A percentile compares a stretch with the other conserved stretches of the same genome.
Evolutionary conservation across 2,329 filamentous ascomycete genomes (phyloP).

Genomic region (Chrysosphaeria jannelii): DNA sequence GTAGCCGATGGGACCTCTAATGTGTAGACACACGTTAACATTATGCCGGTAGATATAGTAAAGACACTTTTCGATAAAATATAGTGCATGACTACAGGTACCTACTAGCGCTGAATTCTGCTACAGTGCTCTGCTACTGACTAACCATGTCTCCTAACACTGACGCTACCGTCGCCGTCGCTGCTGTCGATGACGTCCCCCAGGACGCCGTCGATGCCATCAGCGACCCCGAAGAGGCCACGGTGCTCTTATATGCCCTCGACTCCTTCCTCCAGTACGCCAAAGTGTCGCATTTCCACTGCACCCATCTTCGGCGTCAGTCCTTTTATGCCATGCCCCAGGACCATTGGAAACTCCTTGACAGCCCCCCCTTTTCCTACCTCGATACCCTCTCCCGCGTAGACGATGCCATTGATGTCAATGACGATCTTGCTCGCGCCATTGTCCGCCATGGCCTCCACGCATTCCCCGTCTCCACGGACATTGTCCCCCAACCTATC

Average conservation of each 20-base stretch:
- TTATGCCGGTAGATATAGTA: too few species aligned
- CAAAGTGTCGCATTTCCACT: slow-evolving; percentile 60
- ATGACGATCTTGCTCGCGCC: slow-evolving; percentile 51
- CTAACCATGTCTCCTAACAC: too few species aligned
- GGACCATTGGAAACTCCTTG: slow-evolving; percentile 56
- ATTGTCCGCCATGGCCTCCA: slow-evolving; percentile 42
- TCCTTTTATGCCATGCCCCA: slow-evolving; percentile 78
- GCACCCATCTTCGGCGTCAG: slow-evolving; percentile 68
- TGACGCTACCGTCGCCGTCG: too few species aligned
- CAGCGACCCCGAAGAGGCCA: slow-evolving; percentile 45
- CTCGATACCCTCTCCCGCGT: slow-evolving; percentile 48
- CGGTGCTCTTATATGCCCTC: slow-evolving; percentile 50
- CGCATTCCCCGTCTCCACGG: slow-evolving; percentile 25
- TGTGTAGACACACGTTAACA: too few species aligned
- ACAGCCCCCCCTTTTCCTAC: slow-evolving; percentile 53
- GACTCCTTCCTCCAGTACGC: slow-evolving; percentile 81
- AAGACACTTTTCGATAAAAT: too few species aligned
- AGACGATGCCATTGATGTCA: slow-evolving; percentile 68
- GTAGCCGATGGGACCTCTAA: too few species aligned
- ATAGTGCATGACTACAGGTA: too few species aligned
- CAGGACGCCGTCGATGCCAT: slow-evolving; percentile 2
- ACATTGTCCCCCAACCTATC: slow-evolving; percentile 2
- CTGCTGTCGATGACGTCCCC: too few species aligned
- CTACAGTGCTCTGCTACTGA: too few species aligned
- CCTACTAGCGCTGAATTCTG: too few species aligned